These are phyloP conservation scores for Sporothrix pallida DNA, from an alignment of 2,329 filamentous ascomycete species.

Conservation along the genomic window DNA sequence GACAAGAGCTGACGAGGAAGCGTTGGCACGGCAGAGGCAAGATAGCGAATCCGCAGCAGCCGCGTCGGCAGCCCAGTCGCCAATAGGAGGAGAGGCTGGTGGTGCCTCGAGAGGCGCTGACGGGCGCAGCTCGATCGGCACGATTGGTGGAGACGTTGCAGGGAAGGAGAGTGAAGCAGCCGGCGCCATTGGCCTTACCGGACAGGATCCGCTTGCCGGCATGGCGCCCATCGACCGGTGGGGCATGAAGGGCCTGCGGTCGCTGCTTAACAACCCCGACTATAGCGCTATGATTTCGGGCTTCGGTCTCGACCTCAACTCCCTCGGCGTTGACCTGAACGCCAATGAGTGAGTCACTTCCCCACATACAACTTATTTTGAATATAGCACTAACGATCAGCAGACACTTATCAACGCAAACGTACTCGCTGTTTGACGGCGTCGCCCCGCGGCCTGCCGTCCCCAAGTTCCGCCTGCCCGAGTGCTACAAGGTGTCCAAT, in stretches of 20 bases:
- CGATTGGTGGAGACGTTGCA: slow-evolving; percentile 51
- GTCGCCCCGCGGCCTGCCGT: slow-evolving; percentile 63
- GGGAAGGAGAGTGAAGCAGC: slow-evolving; percentile 51
- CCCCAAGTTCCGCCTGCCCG: slow-evolving; percentile 63
- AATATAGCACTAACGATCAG: not conserved
- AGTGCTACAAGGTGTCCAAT: slow-evolving; percentile 71
- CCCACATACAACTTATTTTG: too few relatives aligned
- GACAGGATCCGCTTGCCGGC: slow-evolving; percentile 63
- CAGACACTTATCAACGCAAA: slow-evolving; percentile 63
- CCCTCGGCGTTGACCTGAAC: slow-evolving; percentile 63
- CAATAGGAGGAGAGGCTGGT: slow-evolving; percentile 35
- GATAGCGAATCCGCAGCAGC: slow-evolving; percentile 50
- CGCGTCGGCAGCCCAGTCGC: slow-evolving; percentile 40
- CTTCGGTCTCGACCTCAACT: slow-evolving; percentile 63
- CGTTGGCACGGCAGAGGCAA: slow-evolving; percentile 55
- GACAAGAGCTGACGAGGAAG: slow-evolving; percentile 54
- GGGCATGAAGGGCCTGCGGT: slow-evolving; percentile 67
- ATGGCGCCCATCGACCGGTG: slow-evolving; percentile 69
- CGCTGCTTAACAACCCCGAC: slow-evolving; percentile 68
- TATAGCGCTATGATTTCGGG: slow-evolving; percentile 67
- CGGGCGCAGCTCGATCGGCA: slow-evolving; percentile 51
- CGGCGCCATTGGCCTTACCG: slow-evolving; percentile 44
- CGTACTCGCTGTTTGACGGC: slow-evolving; percentile 67
- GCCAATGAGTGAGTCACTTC: slow-evolving; percentile 60
- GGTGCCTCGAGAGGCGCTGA: slow-evolving; percentile 47